Evolutionary conservation across 495 filamentous ascomycete species (phyloP).

Genomic region (Astrocystis sublimbata): DNA sequence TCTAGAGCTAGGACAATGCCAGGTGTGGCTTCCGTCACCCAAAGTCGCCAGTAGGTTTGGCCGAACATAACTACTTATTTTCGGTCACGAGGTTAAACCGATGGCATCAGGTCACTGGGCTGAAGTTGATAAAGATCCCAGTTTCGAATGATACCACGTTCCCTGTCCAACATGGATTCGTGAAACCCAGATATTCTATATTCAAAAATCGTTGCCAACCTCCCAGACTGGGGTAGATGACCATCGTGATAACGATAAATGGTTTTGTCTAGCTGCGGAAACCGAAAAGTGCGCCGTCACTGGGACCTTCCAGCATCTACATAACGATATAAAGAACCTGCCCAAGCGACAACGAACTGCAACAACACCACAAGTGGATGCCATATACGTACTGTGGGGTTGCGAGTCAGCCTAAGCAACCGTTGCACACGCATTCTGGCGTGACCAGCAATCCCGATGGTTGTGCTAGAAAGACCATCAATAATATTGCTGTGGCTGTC

Average conservation of each 20-base stretch:
- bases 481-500: conserved; percentile 14
- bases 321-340: not conserved
- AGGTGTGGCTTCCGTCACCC: not conserved
- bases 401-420: not conserved
- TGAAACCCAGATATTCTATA: not conserved
- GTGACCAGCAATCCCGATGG: not conserved
- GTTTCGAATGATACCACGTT: not conserved
- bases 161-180: not conserved
- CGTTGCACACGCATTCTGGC: not conserved
- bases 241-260: not conserved
- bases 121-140: conserved; percentile 2
- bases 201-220: not conserved
- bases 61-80: not conserved
- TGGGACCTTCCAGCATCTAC: not conserved
- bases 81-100: not conserved
- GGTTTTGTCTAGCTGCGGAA: not conserved
- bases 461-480: conserved; percentile 19
- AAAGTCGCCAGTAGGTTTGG: not conserved
- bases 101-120: conserved; percentile 5
- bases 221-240: not conserved
- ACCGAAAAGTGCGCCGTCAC: not conserved
- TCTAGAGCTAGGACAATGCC: not conserved
- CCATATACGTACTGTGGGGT: not conserved
- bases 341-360: not conserved
- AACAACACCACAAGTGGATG: not conserved